Evolutionary conservation across 2,329 filamentous ascomycete species (phyloP), one percentile per base, ranked within the genome.

Genomic region (Purpureocillium takamizusanense): DNA sequence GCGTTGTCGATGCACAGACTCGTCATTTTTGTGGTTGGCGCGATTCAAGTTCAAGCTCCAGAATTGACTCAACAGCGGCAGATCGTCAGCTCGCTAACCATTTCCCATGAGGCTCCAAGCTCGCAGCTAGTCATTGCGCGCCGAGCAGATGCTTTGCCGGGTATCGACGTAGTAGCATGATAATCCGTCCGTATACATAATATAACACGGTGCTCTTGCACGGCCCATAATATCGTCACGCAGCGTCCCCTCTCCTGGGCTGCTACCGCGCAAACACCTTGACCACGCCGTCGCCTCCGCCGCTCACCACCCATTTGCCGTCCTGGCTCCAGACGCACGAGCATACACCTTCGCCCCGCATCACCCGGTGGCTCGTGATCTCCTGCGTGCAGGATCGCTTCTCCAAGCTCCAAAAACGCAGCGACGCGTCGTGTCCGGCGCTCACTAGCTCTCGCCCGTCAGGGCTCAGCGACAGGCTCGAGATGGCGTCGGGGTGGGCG

Each of bases 391-490:
- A 98, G 33, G 83, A 84, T 36, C 92, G 79, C 68, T 95, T 98
- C 61, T 98, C 92, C 16, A 98, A 72, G 23, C 85, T 89, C 92
- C 92, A 98, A 74, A 98, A 95, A 21, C 92, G 83, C 40, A 98
- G 78, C 40, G 86, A 92, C 38, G 90, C 90, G 57, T 98, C 92
- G 59, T 98, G 92, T 16, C 92, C 92, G 2, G 88, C 92, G 33
- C 88, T 95, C 35, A 98, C 90, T 10, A 95, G 81, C 67, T 98
- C 92, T 42, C 83, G 81, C 33, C 90, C 89, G 55, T 97, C 90
- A 12, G 90, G 92, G 49, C 87, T 95, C 15, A 98, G 76, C 0
- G 87, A 94, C 5, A 98, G 74, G 18, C 86, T 83, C 2, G 92
- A 94, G 48, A 98, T 95, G 40, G 92, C 83, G 3, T 89, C 84